Evolutionary conservation across 2,329 filamentous ascomycete genomes (phyloP).

Genomic region (Beauveria caledonica): DNA sequence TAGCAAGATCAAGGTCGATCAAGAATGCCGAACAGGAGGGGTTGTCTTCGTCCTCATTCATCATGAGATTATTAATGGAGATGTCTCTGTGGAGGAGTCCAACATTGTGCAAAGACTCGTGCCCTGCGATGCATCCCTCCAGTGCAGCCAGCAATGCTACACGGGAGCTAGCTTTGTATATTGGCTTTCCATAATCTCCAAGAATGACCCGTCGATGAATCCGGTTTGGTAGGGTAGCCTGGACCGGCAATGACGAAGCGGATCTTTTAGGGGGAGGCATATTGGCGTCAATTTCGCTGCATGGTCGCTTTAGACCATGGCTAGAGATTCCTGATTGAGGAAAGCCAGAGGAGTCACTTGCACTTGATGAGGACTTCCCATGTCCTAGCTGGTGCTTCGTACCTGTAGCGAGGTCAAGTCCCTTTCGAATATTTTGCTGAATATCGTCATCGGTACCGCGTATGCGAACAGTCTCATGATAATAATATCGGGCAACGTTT

Average conservation of each 20-base stretch:
- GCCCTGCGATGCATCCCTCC: slow-evolving; percentile 28
- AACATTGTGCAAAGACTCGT: slow-evolving; percentile 27
- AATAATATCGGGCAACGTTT: slow-evolving; percentile 34
- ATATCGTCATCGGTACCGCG: slow-evolving; percentile 23
- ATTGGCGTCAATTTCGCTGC: background rate
- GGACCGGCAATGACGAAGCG: background rate
- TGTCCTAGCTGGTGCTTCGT: background rate
- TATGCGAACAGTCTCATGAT: slow-evolving; percentile 33
- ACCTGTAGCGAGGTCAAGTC: background rate
- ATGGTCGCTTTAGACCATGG: background rate
- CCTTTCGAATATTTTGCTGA: background rate
- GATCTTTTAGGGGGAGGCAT: background rate
- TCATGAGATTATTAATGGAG: slow-evolving; percentile 37
- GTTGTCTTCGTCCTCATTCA: slow-evolving; percentile 34
- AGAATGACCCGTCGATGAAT: slow-evolving; percentile 34
- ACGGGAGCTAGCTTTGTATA: slow-evolving; percentile 32
- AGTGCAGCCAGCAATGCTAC: slow-evolving; percentile 28
- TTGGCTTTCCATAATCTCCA: slow-evolving; percentile 31
- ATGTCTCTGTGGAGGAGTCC: slow-evolving; percentile 36
- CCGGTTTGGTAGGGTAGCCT: slow-evolving; percentile 20
- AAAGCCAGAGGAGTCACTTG: background rate
- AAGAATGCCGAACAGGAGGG: slow-evolving; percentile 23
- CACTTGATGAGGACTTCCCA: no score
- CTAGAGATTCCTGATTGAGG: no score
- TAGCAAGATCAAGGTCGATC: slow-evolving; percentile 33